Evolutionary conservation across 192 early-diverging fungal species (phyloP), one percentile per base, ranked within the genome.

Genomic region (Globomyces pollinis-pini): DNA sequence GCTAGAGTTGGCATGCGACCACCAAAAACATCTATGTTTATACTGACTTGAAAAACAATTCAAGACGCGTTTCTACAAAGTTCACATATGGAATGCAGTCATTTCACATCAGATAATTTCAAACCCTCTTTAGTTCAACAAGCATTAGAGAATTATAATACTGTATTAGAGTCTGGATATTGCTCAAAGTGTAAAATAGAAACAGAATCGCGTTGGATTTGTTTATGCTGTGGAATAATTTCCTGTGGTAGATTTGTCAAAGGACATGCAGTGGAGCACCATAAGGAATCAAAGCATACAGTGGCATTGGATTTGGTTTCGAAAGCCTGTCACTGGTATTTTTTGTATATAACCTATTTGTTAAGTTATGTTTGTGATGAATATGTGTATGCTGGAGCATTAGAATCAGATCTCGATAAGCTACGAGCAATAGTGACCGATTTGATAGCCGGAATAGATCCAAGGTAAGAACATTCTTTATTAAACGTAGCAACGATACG

Each of bases 331-430:
- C 54, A 64, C 32, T n/a, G n/a, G n/a, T n/a, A n/a, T n/a, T n/a
- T n/a, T n/a, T n/a, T n/a, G n/a, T n/a, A n/a, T n/a, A n/a, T n/a
- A n/a, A n/a, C n/a, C n/a, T n/a, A n/a, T n/a, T n/a, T n/a, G n/a
- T n/a, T n/a, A n/a, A 61, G 63, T 24, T 64, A 64, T 34, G 18
- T 45, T 18, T 64, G 63, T 35, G 63, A 64, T 34, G 63, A 64
- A n/a, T 64, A 60, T 31, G 30, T 56, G 9, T 20, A 53, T 12
- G 63, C 52, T 18, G 56, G 63, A 16, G 55, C 20, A 12, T 45
- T 36, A 8, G 63, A 64, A 26, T 21, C 13, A n/a, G 55, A 38
- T 4, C 39, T 64, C 30, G 57, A 64, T 9, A 28, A n/a, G n/a
- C 35, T 64, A 12, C 39, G 63, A 18, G 34, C 12, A 41, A 29